phyloP scores from a whole-genome alignment of 257 asterid species.

The Solanum neorickii region DNA sequence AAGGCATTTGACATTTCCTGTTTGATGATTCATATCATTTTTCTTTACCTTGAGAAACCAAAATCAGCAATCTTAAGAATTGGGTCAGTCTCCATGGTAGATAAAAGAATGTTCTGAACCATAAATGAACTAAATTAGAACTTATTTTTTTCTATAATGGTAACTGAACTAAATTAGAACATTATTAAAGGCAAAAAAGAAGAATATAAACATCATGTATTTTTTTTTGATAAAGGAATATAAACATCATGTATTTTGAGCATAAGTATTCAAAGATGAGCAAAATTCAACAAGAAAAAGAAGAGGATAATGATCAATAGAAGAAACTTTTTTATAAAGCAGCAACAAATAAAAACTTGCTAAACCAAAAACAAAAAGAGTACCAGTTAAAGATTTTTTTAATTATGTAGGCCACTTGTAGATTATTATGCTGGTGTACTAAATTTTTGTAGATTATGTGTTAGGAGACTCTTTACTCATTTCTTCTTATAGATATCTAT shows the following conservation, averaged over 20 bases:
- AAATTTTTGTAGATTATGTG: not conserved
- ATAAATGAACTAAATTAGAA: not conserved
- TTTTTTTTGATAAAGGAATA: not conserved
- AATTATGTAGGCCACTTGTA: not conserved
- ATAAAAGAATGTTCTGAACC: conserved; percentile 38
- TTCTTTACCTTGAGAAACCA: conserved; percentile 43
- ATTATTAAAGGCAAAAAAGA: not conserved
- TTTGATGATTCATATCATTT: not conserved
- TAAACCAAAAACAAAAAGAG: not conserved
- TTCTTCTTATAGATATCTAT: not conserved
- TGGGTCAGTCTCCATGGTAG: conserved; percentile 19
- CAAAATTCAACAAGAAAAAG: not conserved
- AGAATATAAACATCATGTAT: not conserved
- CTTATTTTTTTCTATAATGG: not conserved
- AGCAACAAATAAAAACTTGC: not conserved
- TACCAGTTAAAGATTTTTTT: not conserved
- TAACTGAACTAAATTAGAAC: not conserved
- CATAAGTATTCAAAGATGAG: not conserved
- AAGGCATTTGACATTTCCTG: not conserved
- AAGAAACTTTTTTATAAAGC: not conserved
- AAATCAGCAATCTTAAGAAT: conserved; percentile 50
- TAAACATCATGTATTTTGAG: not conserved
- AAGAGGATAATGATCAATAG: not conserved
- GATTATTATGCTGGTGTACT: not conserved
- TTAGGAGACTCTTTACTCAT: not conserved